Evolutionary conservation across 768 basidiomycete species (phyloP), one percentile per base, ranked within the genome.

Genomic region (Amanita fuliginea): DNA sequence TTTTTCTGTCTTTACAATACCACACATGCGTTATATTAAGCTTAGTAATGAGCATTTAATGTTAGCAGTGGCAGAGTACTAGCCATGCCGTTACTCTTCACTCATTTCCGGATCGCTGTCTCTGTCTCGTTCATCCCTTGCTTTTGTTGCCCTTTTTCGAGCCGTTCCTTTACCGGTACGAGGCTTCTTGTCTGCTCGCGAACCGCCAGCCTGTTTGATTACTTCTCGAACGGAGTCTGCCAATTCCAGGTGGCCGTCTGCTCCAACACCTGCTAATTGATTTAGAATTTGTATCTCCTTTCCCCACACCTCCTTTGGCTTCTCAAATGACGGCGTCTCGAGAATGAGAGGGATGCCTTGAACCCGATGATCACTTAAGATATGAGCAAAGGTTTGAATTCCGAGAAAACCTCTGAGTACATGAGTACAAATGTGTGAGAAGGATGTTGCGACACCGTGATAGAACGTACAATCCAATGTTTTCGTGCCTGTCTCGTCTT

Each of bases 401-500:
- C 78, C 78, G 35, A 92, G 72, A 42, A 80, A 66, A 1, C 90
- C 90, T 6, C 86, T 90, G 54, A 3, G 42, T 32, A 9, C n/a
- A n/a, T n/a, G 22, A 24, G 5, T 3, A 24, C 8, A 39, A 47
- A 14, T 10, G 13, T 37, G 34, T 42, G 14, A 47, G 33, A 11
- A 24, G 37, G 32, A 18, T 4, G 34, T 18, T 2, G 6, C 11
- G 35, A 18, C 37, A 14, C 4, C 4, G 8, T 10, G 28, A 42
- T 22, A 21, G 28, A 24, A 73, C 84, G 54, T 58, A 87, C 84
- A 86, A 61, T 18, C 91, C 91, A 33, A 93, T 81, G 53, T 89
- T 92, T 62, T 90, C 81, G 55, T 93, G 91, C 34, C 86, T 66
- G 57, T 93, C 91, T 55, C 78, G 81, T 55, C 75, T 81, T 10